A percentile compares a stretch with the other conserved stretches of the same genome.
These are phyloP conservation scores for Camellia sinensis DNA, from an alignment of 148 eudicot species.

Conservation along the genomic window DNA sequence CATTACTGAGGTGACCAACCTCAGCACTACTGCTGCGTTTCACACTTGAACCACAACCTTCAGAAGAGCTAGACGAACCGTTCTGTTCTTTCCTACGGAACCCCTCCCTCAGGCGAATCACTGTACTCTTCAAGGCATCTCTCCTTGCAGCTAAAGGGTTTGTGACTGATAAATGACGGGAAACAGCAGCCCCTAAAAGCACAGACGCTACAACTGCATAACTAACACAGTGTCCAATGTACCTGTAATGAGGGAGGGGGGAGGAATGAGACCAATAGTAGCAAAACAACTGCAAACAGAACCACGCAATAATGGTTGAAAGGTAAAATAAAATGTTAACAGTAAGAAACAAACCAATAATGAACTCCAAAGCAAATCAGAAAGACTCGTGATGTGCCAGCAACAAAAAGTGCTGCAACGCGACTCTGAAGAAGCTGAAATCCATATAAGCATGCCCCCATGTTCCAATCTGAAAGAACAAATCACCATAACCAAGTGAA, in stretches of 20 bases:
- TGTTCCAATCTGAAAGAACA: constrained; percentile 74
- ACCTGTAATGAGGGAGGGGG: constrained; percentile 42
- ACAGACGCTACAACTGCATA: constrained; percentile 96
- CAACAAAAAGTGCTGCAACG: constrained; percentile 81
- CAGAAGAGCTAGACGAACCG: constrained; percentile 94
- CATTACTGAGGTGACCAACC: constrained; percentile 79
- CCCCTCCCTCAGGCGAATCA: constrained; percentile 91
- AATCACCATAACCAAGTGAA: constrained; percentile 7
- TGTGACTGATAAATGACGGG: constrained; percentile 83
- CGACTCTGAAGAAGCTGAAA: constrained; percentile 87
- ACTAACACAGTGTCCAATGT: constrained; percentile 92
- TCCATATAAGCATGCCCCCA: constrained; percentile 96
- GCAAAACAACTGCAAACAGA: neutral
- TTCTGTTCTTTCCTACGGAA: constrained; percentile 85
- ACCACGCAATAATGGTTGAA: neutral
- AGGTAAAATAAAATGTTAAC: neutral
- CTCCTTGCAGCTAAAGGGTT: constrained; percentile 94
- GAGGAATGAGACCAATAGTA: constrained; percentile 13
- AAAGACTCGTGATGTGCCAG: constrained; percentile 89
- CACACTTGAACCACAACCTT: constrained; percentile 91
- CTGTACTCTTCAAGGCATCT: constrained; percentile 96
- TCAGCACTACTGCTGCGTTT: constrained; percentile 98
- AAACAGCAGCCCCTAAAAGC: constrained; percentile 93
- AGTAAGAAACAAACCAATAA: constrained; percentile 68
- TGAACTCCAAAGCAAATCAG: constrained; percentile 96